These are phyloP conservation scores for Alternaria sp. DNA, from an alignment of 2,329 filamentous ascomycete genomes.

Conservation along the genomic window DNA sequence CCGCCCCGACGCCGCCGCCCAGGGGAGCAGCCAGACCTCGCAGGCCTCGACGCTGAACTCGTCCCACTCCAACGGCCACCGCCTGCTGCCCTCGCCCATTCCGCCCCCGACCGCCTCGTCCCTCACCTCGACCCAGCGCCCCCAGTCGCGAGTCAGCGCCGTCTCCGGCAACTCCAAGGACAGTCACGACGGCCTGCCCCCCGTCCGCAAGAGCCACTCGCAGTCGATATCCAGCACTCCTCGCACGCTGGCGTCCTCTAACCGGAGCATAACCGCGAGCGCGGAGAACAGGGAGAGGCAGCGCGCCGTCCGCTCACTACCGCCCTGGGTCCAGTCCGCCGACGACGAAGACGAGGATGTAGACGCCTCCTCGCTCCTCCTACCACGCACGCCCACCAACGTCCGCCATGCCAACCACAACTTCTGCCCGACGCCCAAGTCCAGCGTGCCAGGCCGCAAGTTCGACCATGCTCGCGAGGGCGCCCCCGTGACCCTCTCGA, in stretches of 20 bases:
- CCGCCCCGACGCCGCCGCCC: slow-evolving; percentile 25
- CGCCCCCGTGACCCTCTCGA: slow-evolving; percentile 44
- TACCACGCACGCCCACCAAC: slow-evolving; percentile 44
- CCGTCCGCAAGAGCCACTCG: slow-evolving; percentile 39
- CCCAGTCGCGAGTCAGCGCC: slow-evolving; percentile 39
- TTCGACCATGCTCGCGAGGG: slow-evolving; percentile 49
- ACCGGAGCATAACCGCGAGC: slow-evolving; percentile 32
- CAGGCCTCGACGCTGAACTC: slow-evolving; percentile 6
- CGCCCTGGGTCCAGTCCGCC: slow-evolving; percentile 48
- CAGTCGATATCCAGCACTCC: slow-evolving; percentile 46
- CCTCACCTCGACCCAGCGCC: slow-evolving; percentile 36
- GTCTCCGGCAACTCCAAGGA: slow-evolving; percentile 33
- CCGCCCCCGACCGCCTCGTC: slow-evolving; percentile 41
- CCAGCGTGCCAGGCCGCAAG: slow-evolving; percentile 45
- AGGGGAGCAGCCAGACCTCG: background rate
- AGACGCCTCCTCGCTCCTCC: slow-evolving; percentile 38
- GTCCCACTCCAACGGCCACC: slow-evolving; percentile 18
- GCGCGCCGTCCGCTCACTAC: slow-evolving; percentile 44
- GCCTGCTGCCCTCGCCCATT: slow-evolving; percentile 42
- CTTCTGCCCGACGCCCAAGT: slow-evolving; percentile 48
- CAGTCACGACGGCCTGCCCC: slow-evolving; percentile 32
- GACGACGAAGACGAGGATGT: slow-evolving; percentile 44
- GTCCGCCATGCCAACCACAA: slow-evolving; percentile 46
- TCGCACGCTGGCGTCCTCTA: slow-evolving; percentile 45
- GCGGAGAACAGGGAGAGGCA: slow-evolving; percentile 42